phyloP scores from a whole-genome alignment of 495 filamentous ascomycete genomes.

The Penicillium soppii region DNA sequence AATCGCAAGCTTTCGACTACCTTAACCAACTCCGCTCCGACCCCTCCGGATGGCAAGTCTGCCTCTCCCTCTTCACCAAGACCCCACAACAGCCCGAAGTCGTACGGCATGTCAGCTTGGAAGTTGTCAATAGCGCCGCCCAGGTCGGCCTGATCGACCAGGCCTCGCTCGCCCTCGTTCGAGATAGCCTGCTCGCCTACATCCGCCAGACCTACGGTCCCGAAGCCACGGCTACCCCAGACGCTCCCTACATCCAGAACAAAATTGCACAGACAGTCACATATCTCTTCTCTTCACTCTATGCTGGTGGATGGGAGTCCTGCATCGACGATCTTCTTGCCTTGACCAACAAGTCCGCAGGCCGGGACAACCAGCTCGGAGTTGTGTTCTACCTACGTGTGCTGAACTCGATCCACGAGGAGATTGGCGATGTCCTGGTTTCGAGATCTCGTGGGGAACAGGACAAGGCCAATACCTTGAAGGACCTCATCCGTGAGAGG shows the following conservation, averaged over 20 bases:
- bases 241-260: conserved; percentile 81
- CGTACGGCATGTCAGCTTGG: conserved; percentile 81
- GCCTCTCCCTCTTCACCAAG: conserved; percentile 79
- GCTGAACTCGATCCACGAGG: conserved; percentile 86
- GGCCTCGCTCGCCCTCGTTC: conserved; percentile 66
- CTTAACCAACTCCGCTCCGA: conserved; percentile 77
- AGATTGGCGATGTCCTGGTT: conserved; percentile 92
- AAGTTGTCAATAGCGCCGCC: conserved; percentile 88
- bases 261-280: conserved; percentile 96
- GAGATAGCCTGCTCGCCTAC: conserved; percentile 75
- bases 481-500: conserved; percentile 79
- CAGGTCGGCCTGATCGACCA: conserved; percentile 68
- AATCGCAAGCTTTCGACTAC: conserved; percentile 83
- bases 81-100: conserved; percentile 78
- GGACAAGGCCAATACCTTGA: conserved; percentile 77
- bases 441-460: conserved; percentile 70
- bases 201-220: conserved; percentile 68
- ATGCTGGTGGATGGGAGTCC: conserved; percentile 76
- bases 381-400: conserved; percentile 87
- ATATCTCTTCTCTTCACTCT: conserved; percentile 81
- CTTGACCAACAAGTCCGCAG: conserved; percentile 52
- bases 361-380: conserved; percentile 67
- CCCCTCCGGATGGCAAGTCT: conserved; percentile 80
- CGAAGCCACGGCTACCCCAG: conserved; percentile 51
- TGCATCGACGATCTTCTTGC: conserved; percentile 86